Percentiles rank a stretch among this genome's conserved stretches.
These are phyloP conservation scores for Exophiala alcalophila DNA, from an alignment of 2,329 filamentous ascomycete species.

Conservation along the genomic window DNA sequence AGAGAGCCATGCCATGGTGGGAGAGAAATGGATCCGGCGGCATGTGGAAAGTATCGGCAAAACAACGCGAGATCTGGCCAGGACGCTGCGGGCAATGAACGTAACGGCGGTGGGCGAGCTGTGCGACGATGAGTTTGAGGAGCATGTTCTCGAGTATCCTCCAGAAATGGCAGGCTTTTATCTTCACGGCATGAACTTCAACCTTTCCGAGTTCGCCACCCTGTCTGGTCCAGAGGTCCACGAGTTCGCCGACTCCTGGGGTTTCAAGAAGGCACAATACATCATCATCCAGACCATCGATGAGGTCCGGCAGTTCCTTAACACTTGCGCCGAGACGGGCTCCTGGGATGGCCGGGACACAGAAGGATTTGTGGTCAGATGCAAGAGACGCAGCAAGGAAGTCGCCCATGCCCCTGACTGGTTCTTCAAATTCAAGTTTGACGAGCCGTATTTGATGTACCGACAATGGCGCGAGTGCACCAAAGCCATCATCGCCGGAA, in stretches of 20 bases:
- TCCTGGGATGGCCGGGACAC: conserved; percentile 88
- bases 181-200: conserved; percentile 92
- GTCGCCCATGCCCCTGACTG: conserved; percentile 65
- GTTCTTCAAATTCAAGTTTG: conserved; percentile 99
- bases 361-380: conserved; percentile 94
- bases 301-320: conserved; percentile 75
- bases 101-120: conserved; percentile 93
- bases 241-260: conserved; percentile 85
- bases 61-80: conserved; percentile 73
- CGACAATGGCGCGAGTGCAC: conserved; percentile 98
- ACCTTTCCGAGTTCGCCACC: conserved; percentile 86
- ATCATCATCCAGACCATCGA: conserved; percentile 71
- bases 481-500: conserved; percentile 77
- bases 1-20: conserved; percentile 78
- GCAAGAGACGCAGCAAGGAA: conserved; percentile 60
- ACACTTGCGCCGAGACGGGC: conserved; percentile 80
- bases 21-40: conserved; percentile 75
- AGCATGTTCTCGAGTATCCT: conserved; percentile 89
- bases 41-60: conserved; percentile 77
- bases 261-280: conserved; percentile 84
- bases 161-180: conserved; percentile 84
- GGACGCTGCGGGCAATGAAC: conserved; percentile 73
- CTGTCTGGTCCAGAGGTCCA: conserved; percentile 82
- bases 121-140: conserved; percentile 93
- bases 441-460: conserved; percentile 98